phyloP scores from a whole-genome alignment of 495 filamentous ascomycete species.

The Amniculicola lignicola region DNA sequence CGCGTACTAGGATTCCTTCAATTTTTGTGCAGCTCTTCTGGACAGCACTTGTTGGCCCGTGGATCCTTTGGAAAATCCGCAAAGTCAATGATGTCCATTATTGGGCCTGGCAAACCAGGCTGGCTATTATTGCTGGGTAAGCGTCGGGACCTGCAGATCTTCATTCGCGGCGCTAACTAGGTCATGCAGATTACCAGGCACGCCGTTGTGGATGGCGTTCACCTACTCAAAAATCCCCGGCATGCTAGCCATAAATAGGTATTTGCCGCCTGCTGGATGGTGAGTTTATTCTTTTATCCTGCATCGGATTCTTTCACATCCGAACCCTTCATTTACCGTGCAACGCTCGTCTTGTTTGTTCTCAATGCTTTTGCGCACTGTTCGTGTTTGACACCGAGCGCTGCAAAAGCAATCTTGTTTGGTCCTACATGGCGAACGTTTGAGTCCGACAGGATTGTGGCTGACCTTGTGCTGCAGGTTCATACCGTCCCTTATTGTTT shows the following conservation, averaged over 20 bases:
- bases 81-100: slow-evolving; percentile 40
- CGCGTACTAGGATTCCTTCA: slow-evolving; percentile 35
- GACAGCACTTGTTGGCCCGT: slow-evolving; percentile 38
- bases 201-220: slow-evolving; percentile 40
- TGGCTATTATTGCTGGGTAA: slow-evolving; percentile 38
- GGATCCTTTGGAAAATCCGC: slow-evolving; percentile 38
- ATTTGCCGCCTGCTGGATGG: slow-evolving; percentile 37
- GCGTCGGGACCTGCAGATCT: background rate
- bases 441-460: no score
- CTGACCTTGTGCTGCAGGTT: slow-evolving; percentile 31
- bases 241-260: slow-evolving; percentile 31
- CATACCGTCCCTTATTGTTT: slow-evolving; percentile 37
- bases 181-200: slow-evolving; percentile 32
- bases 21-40: slow-evolving; percentile 40
- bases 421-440: no score
- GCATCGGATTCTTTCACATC: background rate
- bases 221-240: slow-evolving; percentile 27
- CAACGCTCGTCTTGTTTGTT: no score
- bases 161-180: slow-evolving; percentile 21
- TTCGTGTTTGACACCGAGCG: no score
- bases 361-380: no score
- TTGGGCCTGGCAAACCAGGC: slow-evolving; percentile 39
- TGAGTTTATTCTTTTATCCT: slow-evolving; percentile 23
- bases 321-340: background rate
- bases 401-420: no score